Conservation (phyloP, 2,329 filamentous ascomycete genomes). For the Thelonectria rubi region DNA sequence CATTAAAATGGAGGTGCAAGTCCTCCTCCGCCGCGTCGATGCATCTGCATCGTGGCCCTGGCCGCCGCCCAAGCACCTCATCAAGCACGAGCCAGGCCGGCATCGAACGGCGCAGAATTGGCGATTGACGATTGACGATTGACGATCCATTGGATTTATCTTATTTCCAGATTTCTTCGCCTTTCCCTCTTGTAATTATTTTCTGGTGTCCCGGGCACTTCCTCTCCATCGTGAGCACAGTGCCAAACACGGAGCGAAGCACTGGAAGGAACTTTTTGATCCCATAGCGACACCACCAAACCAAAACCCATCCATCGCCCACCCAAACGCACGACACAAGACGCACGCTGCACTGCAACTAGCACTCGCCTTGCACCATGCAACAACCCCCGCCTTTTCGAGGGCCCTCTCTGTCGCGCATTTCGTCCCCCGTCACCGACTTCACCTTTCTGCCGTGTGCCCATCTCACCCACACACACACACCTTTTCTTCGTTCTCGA, state of each 20-base stretch:
- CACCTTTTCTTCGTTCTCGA: neutral
- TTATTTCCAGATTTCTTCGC: too few relatives aligned
- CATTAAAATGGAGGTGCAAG: too few relatives aligned
- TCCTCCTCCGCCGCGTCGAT: too few relatives aligned
- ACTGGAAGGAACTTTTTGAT: neutral
- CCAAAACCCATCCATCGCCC: neutral
- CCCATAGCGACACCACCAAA: neutral
- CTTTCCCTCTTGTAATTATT: too few relatives aligned
- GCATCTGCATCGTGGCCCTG: neutral
- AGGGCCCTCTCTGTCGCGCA: neutral
- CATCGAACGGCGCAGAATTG: neutral
- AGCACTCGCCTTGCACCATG: conserved; percentile 9
- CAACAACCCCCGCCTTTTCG: neutral
- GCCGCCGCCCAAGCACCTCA: conserved; percentile 7
- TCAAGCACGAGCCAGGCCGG: conserved; percentile 21
- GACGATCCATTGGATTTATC: too few relatives aligned
- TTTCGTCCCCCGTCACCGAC: neutral
- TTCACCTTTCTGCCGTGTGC: neutral
- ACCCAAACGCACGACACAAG: neutral
- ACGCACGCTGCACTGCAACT: conserved; percentile 9
- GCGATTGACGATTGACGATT: conserved; percentile 3
- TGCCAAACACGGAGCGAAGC: neutral
- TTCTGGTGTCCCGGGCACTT: too few relatives aligned
- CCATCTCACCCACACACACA: neutral
- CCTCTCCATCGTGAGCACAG: neutral